Evolutionary conservation across 2,329 filamentous ascomycete genomes (phyloP).

Genomic region (Thielaviopsis musarum): DNA sequence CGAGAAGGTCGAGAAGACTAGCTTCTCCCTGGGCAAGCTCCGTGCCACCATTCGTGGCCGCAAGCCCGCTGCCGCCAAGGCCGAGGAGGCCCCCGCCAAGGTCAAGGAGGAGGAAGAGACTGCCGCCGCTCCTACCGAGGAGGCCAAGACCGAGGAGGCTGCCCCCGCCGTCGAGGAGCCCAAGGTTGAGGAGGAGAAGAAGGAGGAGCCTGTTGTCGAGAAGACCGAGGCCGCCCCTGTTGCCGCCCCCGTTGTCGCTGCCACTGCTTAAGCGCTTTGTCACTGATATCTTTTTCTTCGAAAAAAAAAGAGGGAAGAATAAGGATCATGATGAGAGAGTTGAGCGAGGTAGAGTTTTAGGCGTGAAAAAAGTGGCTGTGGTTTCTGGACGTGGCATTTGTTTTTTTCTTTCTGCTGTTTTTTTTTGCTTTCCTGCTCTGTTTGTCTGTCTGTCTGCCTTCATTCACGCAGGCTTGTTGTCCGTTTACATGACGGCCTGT

Average conservation of each 20-base stretch:
- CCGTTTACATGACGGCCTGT: not conserved
- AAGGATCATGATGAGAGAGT: not conserved
- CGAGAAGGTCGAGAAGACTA: constrained; percentile 36
- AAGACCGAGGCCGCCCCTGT: constrained; percentile 23
- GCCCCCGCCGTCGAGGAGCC: constrained; percentile 25
- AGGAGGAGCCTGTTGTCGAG: constrained; percentile 24
- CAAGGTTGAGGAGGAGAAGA: constrained; percentile 16
- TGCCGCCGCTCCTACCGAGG: constrained; percentile 11
- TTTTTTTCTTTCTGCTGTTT: constrained; percentile 10
- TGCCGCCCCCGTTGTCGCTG: constrained; percentile 33
- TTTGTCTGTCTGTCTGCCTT: not conserved
- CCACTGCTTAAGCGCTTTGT: constrained; percentile 12
- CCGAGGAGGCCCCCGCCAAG: constrained; percentile 20
- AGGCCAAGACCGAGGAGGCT: constrained; percentile 20
- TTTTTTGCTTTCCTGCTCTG: not conserved
- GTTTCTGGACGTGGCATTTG: constrained; percentile 13
- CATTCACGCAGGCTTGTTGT: not conserved
- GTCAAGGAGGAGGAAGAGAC: constrained; percentile 15
- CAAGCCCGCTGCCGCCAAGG: constrained; percentile 20
- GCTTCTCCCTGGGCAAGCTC: constrained; percentile 39
- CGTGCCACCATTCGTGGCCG: constrained; percentile 35
- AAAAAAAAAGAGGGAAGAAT: not conserved
- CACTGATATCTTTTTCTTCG: constrained; percentile 1
- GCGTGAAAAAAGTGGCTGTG: not conserved
- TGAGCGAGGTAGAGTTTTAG: not conserved